Evolutionary conservation across 2,329 filamentous ascomycete genomes (phyloP), one percentile per base, ranked within the genome.

Genomic region (Fusarium vanettenii): DNA sequence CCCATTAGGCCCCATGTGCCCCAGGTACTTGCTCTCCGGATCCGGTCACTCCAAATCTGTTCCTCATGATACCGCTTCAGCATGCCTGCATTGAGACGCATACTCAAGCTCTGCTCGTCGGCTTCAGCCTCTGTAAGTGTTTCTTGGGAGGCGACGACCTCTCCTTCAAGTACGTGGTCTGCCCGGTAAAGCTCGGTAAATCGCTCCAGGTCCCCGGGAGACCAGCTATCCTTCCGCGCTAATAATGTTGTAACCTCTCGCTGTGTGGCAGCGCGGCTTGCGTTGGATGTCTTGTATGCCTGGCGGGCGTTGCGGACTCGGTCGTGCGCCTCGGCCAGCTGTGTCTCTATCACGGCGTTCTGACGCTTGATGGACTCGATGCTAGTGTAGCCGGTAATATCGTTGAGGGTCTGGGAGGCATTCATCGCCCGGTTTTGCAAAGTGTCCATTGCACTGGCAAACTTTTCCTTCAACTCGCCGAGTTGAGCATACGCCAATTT

Each of bases 11-110:
- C 97, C 92, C 97, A 98, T 0, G 97, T 99, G 39, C 97, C 96
- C 97, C 97, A 99, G 0, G 97, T 99, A 82, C 94, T 97, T 88
- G 98, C 98, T 75, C 97, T 89, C 39, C 97, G 89, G 81, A 99
- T 99, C 78, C 97, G 96, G 82, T 99, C 97, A 80, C 94, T 97
- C 97, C 97, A 99, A 66, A 99, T 97, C 86, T 99, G 97, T 86
- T 99, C 97, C 85, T 99, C 97, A 83, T 99, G 97, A 84, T 99
- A 99, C 70, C 97, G 91, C 71, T 93, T 93, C 61, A 98, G 87
- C 78, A 98, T 98, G 60, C 92, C 92, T 71, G 93, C 92, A 81
- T 93, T 96, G 64, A 99, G 86, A 78, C 92, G 90, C 62, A 92
- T 90, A 65, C 92, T 90, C 1, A 95, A 89, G 71, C 93, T 92